Base-by-base conservation (phyloP, 2,329 filamentous ascomycete species). In the Fusarium nematophilum region DNA sequence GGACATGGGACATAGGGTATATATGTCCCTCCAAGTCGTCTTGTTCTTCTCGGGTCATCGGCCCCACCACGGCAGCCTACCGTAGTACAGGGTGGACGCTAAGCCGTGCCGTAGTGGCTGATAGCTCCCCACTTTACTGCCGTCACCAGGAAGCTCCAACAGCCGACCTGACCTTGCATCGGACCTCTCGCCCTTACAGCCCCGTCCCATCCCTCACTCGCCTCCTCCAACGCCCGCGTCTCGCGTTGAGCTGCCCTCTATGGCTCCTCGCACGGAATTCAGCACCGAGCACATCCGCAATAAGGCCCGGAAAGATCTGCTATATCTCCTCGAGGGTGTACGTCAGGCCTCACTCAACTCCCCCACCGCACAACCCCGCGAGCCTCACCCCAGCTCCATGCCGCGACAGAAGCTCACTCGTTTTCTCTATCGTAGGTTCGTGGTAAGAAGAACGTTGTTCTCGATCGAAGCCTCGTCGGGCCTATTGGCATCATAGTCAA, bases 361-460 rank as follows among this genome's bases (percentile, higher is more conserved):
- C 47, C 59, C 52, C 63, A 55, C 30, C 47, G 48, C 59, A 29
- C 34, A 43, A 45, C 45, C 57, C 48, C 44, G 45, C 37, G 57
- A 66, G 55, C 58, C 52, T 59, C 26, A 30, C 29, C 29, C 30
- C 50, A 45, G 37, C 30, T 25, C 29, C 55, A 34, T 38, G 25
- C 37, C 15, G 29, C 33, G 39, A 46, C 23, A 30, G 37, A 44
- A 52, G 42, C 57, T 62, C 50, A 65, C 52, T 15, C 23, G 15
- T 29, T 42, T 40, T 34, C 25, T 37, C n/a, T 46, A 29, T 43
- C 37, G 54, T 72, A 99, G 95, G 92, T 98, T 65, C 91, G 94
- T 73, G 96, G 96, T 68, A 99, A 98, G 86, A 99, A 99, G 84
- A 98, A 97, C 72, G 83, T 99, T 59, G 91, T 99, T 46, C 90